Conservation (phyloP, 352 stramenopile species). For the Phytophthora niederhauseri region DNA sequence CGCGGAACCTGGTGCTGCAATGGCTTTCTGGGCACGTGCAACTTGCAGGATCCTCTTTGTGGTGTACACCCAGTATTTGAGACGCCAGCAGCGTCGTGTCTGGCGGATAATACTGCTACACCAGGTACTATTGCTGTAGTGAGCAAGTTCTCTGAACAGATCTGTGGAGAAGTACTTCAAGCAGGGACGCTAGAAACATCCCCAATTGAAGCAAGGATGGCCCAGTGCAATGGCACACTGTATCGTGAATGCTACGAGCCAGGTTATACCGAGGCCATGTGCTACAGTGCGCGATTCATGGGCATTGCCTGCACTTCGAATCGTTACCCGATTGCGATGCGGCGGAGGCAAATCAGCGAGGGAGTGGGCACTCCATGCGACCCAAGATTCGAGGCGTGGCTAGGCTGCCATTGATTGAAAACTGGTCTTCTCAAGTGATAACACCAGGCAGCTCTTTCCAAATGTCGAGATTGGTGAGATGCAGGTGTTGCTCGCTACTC, state of each 20-base stretch:
- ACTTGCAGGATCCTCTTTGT: slow-evolving; percentile 15
- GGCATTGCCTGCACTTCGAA: slow-evolving; percentile 5
- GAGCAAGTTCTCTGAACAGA: slow-evolving; percentile 1
- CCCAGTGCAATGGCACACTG: slow-evolving; percentile 29
- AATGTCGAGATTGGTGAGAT: no score
- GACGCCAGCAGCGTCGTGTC: slow-evolving; percentile 6
- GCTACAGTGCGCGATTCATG: slow-evolving; percentile 22
- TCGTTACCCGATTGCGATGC: neutral
- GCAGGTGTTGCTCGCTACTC: no score
- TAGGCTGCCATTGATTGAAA: neutral
- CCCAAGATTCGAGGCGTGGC: neutral
- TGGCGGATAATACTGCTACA: neutral
- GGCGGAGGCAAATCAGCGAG: neutral
- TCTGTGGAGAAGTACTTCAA: slow-evolving; percentile 4
- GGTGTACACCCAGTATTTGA: slow-evolving; percentile 6
- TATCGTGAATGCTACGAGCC: slow-evolving; percentile 19
- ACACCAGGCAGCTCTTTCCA: no score
- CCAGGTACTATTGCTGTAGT: slow-evolving; percentile 1
- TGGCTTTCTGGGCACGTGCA: slow-evolving; percentile 25
- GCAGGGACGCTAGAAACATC: neutral
- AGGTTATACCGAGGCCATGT: slow-evolving; percentile 18
- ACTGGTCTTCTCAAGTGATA: no score
- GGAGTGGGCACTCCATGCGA: neutral
- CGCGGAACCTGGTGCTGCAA: slow-evolving; percentile 28
- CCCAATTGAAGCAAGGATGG: slow-evolving; percentile 4